Evolutionary conservation across 2,329 filamentous ascomycete genomes (phyloP).

Genomic region (Myriosclerotinia duriaeana): DNA sequence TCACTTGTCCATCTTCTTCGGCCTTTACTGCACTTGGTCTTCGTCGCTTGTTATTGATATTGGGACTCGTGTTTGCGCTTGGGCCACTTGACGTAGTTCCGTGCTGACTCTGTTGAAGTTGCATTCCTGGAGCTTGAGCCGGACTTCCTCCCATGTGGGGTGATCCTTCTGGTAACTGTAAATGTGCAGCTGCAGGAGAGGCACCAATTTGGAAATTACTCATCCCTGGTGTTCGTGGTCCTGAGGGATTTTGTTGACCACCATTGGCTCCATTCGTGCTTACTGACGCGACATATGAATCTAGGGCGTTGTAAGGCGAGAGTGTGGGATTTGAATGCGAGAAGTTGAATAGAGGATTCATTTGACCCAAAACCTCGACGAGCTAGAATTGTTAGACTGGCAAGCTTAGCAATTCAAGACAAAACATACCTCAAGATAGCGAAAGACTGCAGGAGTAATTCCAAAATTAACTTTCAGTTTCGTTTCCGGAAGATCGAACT

Average conservation of each 20-base stretch:
- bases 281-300: slow-evolving; percentile 57
- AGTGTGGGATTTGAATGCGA: slow-evolving; percentile 55
- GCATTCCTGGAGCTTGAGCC: slow-evolving; percentile 62
- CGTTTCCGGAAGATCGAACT: slow-evolving; percentile 60
- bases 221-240: slow-evolving; percentile 39
- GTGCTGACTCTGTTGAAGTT: slow-evolving; percentile 66
- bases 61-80: slow-evolving; percentile 59
- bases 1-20: slow-evolving; percentile 40
- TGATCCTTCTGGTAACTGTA: slow-evolving; percentile 59
- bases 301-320: slow-evolving; percentile 58
- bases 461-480: slow-evolving; percentile 57
- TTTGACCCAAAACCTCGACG: slow-evolving; percentile 65
- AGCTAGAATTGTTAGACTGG: slow-evolving; percentile 43
- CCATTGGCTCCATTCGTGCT: slow-evolving; percentile 27
- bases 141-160: slow-evolving; percentile 59
- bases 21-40: slow-evolving; percentile 44
- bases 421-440: slow-evolving; percentile 59
- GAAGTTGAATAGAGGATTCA: slow-evolving; percentile 62
- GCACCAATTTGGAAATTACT: slow-evolving; percentile 54
- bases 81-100: slow-evolving; percentile 65
- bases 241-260: slow-evolving; percentile 32
- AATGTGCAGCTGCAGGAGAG: slow-evolving; percentile 59
- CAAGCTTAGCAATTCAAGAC: not conserved
- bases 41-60: slow-evolving; percentile 43
- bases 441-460: slow-evolving; percentile 60